Percentiles rank a stretch among this genome's conserved stretches.
Evolutionary conservation across 352 stramenopile species (phyloP).

Genomic region (Globisporangium megalacanthum): DNA sequence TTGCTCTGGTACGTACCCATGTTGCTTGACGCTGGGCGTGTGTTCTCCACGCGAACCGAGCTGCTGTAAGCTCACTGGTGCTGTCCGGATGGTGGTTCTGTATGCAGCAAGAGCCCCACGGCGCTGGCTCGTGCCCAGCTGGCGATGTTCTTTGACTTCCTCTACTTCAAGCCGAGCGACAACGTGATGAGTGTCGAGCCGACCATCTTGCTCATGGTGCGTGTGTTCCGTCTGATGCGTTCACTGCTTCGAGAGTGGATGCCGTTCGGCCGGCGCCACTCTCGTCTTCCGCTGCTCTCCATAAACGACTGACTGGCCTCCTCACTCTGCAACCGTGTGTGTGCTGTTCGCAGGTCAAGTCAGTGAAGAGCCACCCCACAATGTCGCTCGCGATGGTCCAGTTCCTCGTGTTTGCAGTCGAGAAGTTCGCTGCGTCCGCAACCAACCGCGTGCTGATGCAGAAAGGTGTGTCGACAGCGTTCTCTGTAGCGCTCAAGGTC

Average conservation of each 20-base stretch:
- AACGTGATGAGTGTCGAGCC: constrained; percentile 84
- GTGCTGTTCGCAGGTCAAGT: constrained; percentile 53
- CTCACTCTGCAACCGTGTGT: not conserved
- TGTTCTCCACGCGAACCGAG: not conserved
- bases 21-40: not conserved
- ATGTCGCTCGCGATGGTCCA: constrained; percentile 82
- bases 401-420: constrained; percentile 80
- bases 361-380: constrained; percentile 78
- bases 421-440: constrained; percentile 76
- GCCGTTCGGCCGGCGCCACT: not conserved
- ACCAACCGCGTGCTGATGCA: constrained; percentile 76
- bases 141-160: constrained; percentile 86
- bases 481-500: constrained; percentile 68
- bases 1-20: constrained; percentile 65
- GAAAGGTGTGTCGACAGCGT: constrained; percentile 75
- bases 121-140: constrained; percentile 71
- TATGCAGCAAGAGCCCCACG: constrained; percentile 56
- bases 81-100: not conserved
- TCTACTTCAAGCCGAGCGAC: constrained; percentile 78
- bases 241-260: not conserved
- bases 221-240: not conserved
- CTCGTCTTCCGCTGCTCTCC: not conserved
- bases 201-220: constrained; percentile 78
- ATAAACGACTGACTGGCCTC: too few species aligned
- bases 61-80: not conserved